phyloP scores from a whole-genome alignment of 73 alveolate species.

The Tetrahymena borealis region DNA sequence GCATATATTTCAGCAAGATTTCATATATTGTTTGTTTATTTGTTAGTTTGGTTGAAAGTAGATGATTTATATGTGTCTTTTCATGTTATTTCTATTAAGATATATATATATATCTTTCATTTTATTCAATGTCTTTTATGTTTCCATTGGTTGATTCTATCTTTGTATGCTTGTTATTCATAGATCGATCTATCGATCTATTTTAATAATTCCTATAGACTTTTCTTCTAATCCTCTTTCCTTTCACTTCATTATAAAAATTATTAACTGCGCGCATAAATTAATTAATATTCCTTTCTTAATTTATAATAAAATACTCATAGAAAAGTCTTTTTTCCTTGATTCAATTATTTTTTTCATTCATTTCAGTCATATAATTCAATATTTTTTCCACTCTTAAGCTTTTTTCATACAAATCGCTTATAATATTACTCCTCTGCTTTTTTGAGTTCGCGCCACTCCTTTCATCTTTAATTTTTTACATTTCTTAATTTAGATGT shows the following conservation, averaged over 20 bases:
- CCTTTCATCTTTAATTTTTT: not conserved
- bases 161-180: too few relatives aligned
- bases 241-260: not conserved
- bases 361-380: not conserved
- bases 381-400: not conserved
- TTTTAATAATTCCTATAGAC: not conserved
- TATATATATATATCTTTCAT: too few relatives aligned
- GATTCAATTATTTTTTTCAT: not conserved
- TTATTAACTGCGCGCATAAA: constrained; percentile 1
- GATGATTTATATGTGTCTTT: too few relatives aligned
- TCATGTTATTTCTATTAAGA: too few relatives aligned
- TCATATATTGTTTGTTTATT: too few relatives aligned
- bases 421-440: not conserved
- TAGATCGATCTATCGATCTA: too few relatives aligned
- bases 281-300: not conserved
- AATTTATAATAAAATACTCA: not conserved
- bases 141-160: too few relatives aligned
- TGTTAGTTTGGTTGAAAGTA: too few relatives aligned
- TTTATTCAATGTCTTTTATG: too few relatives aligned
- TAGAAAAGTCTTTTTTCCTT: not conserved
- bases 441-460: not conserved
- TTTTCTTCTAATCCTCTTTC: not conserved
- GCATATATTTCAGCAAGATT: too few relatives aligned
- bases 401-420: not conserved
- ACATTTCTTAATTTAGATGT: not conserved